Conservation (phyloP, 2,329 filamentous ascomycete species). For the Botrytis fragariae region DNA sequence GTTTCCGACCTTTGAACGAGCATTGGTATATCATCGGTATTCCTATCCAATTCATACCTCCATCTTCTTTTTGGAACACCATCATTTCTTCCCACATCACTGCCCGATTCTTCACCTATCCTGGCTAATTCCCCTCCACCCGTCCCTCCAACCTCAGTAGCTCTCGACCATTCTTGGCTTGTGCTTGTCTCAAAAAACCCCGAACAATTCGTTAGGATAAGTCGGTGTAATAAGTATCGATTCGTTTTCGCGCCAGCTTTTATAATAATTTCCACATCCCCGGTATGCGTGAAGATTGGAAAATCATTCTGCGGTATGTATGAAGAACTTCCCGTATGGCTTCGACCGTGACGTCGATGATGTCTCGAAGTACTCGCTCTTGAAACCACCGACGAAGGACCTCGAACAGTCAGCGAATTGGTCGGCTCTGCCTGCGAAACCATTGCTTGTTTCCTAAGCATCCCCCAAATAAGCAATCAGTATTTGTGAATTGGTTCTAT, state of each 20-base stretch:
- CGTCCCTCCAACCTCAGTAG: constrained; percentile 36
- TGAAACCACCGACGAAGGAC: constrained; percentile 61
- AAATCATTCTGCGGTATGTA: constrained; percentile 84
- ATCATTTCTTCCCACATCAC: constrained; percentile 38
- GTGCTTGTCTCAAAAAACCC: constrained; percentile 90
- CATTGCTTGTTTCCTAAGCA: constrained; percentile 43
- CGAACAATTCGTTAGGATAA: constrained; percentile 86
- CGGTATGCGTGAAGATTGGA: constrained; percentile 82
- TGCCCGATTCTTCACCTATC: constrained; percentile 47
- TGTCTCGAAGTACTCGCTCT: constrained; percentile 45
- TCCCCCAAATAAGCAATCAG: constrained; percentile 1
- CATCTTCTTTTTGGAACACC: constrained; percentile 54
- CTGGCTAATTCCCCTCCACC: constrained; percentile 47
- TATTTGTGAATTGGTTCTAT: background rate
- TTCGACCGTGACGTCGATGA: constrained; percentile 61
- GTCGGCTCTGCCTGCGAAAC: constrained; percentile 53
- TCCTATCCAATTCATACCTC: constrained; percentile 83
- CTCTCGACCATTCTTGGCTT: constrained; percentile 69
- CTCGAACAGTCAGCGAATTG: constrained; percentile 56
- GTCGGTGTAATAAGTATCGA: constrained; percentile 80
- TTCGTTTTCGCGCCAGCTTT: constrained; percentile 69
- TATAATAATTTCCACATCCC: constrained; percentile 88
- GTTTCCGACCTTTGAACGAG: constrained; percentile 71
- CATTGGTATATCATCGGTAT: constrained; percentile 78
- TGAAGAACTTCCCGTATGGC: constrained; percentile 67